Percentiles rank a stretch among this genome's conserved stretches.
These are phyloP conservation scores for Tulasnella sp. DNA, from an alignment of 768 basidiomycete genomes.

Conservation along the genomic window DNA sequence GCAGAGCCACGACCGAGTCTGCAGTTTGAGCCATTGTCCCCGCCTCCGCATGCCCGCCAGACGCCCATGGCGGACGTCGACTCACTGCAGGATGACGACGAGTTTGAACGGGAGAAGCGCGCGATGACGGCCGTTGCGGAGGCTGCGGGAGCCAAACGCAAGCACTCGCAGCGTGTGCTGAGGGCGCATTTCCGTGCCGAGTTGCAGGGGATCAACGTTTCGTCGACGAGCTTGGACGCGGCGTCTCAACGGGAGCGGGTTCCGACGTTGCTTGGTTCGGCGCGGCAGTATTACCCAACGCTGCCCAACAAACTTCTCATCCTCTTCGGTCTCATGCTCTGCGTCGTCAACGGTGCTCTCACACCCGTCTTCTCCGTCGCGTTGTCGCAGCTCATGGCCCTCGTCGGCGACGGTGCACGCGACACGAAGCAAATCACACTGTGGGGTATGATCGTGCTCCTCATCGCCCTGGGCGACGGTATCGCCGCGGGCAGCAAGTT, in stretches of 20 bases:
- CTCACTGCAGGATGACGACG: constrained; percentile 37
- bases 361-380: constrained; percentile 89
- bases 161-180: neutral
- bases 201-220: neutral
- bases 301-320: constrained; percentile 65
- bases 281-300: constrained; percentile 42
- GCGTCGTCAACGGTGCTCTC: constrained; percentile 63
- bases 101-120: constrained; percentile 20
- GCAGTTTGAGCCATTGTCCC: constrained; percentile 51
- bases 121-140: constrained; percentile 32
- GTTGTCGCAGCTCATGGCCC: constrained; percentile 22
- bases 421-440: constrained; percentile 18
- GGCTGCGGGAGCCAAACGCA: constrained; percentile 23
- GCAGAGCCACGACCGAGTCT: constrained; percentile 36
- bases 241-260: neutral
- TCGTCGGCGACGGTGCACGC: constrained; percentile 23
- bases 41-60: constrained; percentile 25
- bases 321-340: constrained; percentile 53
- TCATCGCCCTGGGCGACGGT: constrained; percentile 64
- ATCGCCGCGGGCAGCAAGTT: constrained; percentile 63
- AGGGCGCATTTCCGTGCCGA: too few species aligned
- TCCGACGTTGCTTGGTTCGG: constrained; percentile 20
- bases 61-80: constrained; percentile 22
- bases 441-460: constrained; percentile 33
- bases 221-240: neutral